Evolutionary conservation across 805 yeast genomes (phyloP).

Genomic region (Lipomyces sp.): DNA sequence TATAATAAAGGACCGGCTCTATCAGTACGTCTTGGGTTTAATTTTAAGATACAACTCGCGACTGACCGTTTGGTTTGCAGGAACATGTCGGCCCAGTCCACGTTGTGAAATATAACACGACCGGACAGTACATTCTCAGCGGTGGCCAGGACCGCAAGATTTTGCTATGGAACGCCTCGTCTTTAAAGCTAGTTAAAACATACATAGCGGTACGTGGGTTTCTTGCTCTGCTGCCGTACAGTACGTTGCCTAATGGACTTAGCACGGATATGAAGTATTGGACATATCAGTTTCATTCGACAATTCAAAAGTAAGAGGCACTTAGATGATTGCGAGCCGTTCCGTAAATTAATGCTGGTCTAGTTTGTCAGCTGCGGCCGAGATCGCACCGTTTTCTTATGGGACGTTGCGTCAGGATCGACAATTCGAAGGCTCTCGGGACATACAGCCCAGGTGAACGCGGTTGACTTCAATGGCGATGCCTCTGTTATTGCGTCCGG

Average conservation of each 20-base stretch:
- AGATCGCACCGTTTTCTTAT: conserved; percentile 34
- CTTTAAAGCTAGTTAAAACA: conserved; percentile 26
- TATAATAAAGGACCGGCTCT: conserved; percentile 5
- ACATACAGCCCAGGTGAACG: conserved; percentile 33
- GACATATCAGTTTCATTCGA: conserved; percentile 33
- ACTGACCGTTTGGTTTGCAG: background rate
- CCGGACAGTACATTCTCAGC: conserved; percentile 33
- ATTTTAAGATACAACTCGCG: background rate
- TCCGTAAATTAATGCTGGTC: no score
- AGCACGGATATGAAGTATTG: conserved; percentile 36
- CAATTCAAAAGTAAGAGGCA: conserved; percentile 29
- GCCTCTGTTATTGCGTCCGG: conserved; percentile 35
- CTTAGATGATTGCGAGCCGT: no score
- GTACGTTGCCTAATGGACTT: background rate
- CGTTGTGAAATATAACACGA: conserved; percentile 32
- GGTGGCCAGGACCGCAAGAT: conserved; percentile 37
- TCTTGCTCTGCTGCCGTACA: background rate
- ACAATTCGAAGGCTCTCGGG: conserved; percentile 32
- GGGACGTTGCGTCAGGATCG: conserved; percentile 36
- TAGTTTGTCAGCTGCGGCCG: conserved; percentile 38
- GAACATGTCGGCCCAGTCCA: conserved; percentile 31
- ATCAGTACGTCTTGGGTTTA: background rate
- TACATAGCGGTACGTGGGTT: conserved; percentile 19
- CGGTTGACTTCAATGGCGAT: conserved; percentile 32
- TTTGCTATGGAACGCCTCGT: conserved; percentile 33